Percentiles rank a stretch among this genome's conserved stretches.
Evolutionary conservation across 305 asterid genomes (phyloP).

Genomic region (Euphrasia arctica): DNA sequence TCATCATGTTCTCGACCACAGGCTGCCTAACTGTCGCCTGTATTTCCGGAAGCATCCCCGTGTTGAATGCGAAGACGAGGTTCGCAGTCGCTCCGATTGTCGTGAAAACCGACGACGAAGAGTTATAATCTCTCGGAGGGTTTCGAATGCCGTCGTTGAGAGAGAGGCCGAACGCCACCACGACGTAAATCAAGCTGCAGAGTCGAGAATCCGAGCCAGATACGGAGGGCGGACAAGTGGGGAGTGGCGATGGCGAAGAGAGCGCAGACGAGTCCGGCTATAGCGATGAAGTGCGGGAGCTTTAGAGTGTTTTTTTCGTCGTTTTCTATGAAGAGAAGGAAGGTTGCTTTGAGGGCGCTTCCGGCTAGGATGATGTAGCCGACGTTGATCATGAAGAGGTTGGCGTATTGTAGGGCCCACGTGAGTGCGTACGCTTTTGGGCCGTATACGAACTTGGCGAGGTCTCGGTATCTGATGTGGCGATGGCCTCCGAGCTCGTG

Average conservation of each 20-base stretch:
- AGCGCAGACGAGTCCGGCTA: conserved; percentile 71
- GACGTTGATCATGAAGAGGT: conserved; percentile 88
- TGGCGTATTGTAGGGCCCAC: conserved; percentile 83
- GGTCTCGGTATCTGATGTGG: conserved; percentile 91
- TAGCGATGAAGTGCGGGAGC: conserved; percentile 67
- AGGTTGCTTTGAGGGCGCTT: conserved; percentile 63
- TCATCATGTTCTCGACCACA: conserved; percentile 83
- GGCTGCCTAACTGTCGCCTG: conserved; percentile 93
- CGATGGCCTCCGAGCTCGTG: conserved; percentile 89
- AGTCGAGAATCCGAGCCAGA: conserved; percentile 82
- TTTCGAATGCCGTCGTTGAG: conserved; percentile 77
- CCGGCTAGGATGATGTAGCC: conserved; percentile 88
- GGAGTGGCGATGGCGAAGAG: conserved; percentile 78
- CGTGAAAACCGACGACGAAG: no score
- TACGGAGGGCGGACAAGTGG: conserved; percentile 75
- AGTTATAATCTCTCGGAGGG: conserved; percentile 87
- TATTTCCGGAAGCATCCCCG: conserved; percentile 99
- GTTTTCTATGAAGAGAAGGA: no score
- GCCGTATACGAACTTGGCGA: conserved; percentile 46
- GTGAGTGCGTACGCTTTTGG: conserved; percentile 57
- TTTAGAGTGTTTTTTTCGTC: conserved; percentile 32
- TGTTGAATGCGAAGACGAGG: conserved; percentile 88
- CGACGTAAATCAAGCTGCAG: conserved; percentile 68
- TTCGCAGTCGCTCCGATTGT: conserved; percentile 82
- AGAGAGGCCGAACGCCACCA: conserved; percentile 52